Percentiles rank a stretch among this genome's conserved stretches.
These are phyloP conservation scores for Deuterostichococcus epilithicus DNA, from an alignment of 139 green algal genomes.

Conservation along the genomic window DNA sequence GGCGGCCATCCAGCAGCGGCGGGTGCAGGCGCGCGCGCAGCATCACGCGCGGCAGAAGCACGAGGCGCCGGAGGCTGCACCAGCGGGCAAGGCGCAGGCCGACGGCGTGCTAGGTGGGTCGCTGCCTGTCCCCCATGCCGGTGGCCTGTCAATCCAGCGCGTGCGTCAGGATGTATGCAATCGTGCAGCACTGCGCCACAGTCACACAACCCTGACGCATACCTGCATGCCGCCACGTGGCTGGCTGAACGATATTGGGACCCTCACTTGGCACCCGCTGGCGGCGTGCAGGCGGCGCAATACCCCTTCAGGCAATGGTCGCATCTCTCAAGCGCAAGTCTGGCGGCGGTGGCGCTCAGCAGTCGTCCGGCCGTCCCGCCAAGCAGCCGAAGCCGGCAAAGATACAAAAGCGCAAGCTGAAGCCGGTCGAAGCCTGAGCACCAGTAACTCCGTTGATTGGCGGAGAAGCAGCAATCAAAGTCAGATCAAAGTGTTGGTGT, in stretches of 20 bases:
- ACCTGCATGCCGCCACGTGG: background rate
- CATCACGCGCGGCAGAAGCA: background rate
- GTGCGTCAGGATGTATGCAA: background rate
- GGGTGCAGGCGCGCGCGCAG: background rate
- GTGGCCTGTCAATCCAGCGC: background rate
- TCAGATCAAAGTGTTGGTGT: too few species aligned
- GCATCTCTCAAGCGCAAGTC: conserved; percentile 66
- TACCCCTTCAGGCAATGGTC: conserved; percentile 56
- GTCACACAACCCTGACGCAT: background rate
- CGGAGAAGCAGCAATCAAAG: too few species aligned
- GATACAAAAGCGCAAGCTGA: background rate
- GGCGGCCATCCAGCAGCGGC: background rate
- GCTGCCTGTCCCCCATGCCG: background rate
- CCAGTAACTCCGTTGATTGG: too few species aligned
- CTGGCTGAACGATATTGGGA: background rate
- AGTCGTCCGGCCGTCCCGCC: background rate
- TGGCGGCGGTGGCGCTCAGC: background rate
- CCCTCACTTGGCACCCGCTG: conserved; percentile 10
- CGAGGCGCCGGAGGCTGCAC: background rate
- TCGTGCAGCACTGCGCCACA: background rate
- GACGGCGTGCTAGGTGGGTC: background rate
- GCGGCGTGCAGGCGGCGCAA: background rate
- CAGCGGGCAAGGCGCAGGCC: background rate
- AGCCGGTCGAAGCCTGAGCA: background rate
- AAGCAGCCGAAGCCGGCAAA: background rate